Evolutionary conservation across 192 early-diverging fungal genomes (phyloP), one percentile per base, ranked within the genome.

Genomic region (Mortierella alpina): DNA sequence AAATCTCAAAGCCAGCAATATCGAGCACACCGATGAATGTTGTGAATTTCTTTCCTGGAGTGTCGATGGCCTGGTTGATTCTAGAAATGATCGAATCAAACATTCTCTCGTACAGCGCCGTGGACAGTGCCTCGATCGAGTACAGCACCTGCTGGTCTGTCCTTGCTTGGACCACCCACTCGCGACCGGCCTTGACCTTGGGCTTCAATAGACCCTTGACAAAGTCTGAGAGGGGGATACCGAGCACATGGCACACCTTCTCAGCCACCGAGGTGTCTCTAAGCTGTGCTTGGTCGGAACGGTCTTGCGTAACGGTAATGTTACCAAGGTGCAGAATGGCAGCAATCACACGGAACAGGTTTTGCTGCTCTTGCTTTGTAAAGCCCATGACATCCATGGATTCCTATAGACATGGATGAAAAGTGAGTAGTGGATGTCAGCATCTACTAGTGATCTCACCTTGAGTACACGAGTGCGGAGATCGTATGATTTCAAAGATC

Each of bases 1-100:
- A 97, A 63, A 99, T 98, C 86, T 99, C 98, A 84, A 99, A 99
- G 18, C 98, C 98, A 10, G 96, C 96, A 88, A 99, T 99, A 87
- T 99, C 98, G 11, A 99, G 82, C 40, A 99, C 98, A 45, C 98
- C 98, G 81, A 99, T 98, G 63, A 97, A 99, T 5, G 89, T 89
- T 7, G 86, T 68, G 18, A 88, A 75, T 68, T 95, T 97, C 47
- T 92, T 88, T 44, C 88, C 86, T 0, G 92, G 88, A 5, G 85
- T 84, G 71, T 91, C 87, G 61, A 89, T 90, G 5, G 94, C 90
- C 10, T 85, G 75, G 77, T 99, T 99, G 83, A 99, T 96, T 17
- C 93, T 86, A 48, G 92, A 92, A 10, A 99, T 94, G 44, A 99
- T 87, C 54, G 87, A 89, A 23, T 95, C 93, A 88, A 99, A 99